These are phyloP conservation scores for Rugonectria rugulosa DNA, from an alignment of 2,329 filamentous ascomycete species.

Conservation along the genomic window DNA sequence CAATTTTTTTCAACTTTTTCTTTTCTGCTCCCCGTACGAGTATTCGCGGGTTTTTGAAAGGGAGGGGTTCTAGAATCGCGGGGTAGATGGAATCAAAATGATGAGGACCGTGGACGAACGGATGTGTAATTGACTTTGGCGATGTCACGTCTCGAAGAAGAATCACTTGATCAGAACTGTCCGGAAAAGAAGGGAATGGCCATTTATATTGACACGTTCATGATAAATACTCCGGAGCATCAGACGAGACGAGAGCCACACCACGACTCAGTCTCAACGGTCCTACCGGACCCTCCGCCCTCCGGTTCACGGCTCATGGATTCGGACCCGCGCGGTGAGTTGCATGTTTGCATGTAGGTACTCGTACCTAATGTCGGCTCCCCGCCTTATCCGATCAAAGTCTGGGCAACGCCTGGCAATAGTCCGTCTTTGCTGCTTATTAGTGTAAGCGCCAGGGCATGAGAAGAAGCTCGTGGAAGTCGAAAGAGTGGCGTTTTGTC, in stretches of 20 bases:
- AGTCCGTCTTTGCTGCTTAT: no score
- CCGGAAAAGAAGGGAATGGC: background rate
- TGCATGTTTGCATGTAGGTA: no score
- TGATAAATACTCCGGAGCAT: no score
- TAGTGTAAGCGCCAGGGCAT: no score
- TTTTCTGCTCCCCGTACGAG: no score
- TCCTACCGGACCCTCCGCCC: constrained; percentile 26
- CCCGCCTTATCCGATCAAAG: constrained; percentile 34
- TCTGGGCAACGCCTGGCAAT: constrained; percentile 5
- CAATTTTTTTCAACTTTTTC: background rate
- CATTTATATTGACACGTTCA: no score
- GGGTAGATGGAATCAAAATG: constrained; percentile 17
- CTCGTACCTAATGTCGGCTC: no score
- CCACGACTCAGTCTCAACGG: constrained; percentile 37
- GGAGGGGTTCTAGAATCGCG: constrained; percentile 8
- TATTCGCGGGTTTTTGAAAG: no score
- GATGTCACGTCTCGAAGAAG: background rate
- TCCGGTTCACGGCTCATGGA: constrained; percentile 21
- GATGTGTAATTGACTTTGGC: constrained; percentile 5
- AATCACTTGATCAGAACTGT: no score
- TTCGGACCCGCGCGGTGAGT: constrained; percentile 40
- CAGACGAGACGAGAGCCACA: no score
- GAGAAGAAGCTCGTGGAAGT: constrained; percentile 13
- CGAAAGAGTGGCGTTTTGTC: constrained; percentile 7
- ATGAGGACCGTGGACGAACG: constrained; percentile 6